Evolutionary conservation across 257 asterid genomes (phyloP).

Genomic region (Galeopsis tetrahit): DNA sequence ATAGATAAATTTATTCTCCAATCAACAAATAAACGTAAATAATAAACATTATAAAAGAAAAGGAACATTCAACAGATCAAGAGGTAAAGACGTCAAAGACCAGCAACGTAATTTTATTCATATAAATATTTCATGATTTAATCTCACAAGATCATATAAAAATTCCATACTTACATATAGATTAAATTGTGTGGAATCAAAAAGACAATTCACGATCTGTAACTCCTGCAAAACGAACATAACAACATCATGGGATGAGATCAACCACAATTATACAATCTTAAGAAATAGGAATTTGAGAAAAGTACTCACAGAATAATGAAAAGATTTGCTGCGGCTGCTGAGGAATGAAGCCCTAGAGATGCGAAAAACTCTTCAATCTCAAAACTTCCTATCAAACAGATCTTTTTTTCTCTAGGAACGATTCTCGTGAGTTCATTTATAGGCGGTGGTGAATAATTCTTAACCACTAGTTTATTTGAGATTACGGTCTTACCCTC

Average conservation of each 20-base stretch:
- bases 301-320: conserved; percentile 18
- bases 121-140: neutral
- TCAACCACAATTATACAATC: neutral
- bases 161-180: conserved; percentile 27
- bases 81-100: neutral
- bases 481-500: conserved; percentile 41
- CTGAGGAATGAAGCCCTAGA: conserved; percentile 37
- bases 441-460: conserved; percentile 11
- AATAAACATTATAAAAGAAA: neutral
- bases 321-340: conserved; percentile 19
- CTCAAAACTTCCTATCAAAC: neutral
- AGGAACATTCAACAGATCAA: neutral
- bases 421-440: conserved; percentile 4
- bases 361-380: neutral
- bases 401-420: neutral
- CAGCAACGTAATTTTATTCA: neutral
- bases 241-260: conserved; percentile 2
- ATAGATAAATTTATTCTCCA: neutral
- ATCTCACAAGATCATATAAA: neutral
- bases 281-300: neutral
- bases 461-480: conserved; percentile 26
- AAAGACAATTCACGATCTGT: conserved; percentile 29
- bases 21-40: neutral
- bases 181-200: conserved; percentile 8
- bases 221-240: conserved; percentile 31